Percentiles rank a stretch among this genome's conserved stretches.
phyloP scores from a whole-genome alignment of 805 yeast genomes.

The Saccharomycopsis amapae region DNA sequence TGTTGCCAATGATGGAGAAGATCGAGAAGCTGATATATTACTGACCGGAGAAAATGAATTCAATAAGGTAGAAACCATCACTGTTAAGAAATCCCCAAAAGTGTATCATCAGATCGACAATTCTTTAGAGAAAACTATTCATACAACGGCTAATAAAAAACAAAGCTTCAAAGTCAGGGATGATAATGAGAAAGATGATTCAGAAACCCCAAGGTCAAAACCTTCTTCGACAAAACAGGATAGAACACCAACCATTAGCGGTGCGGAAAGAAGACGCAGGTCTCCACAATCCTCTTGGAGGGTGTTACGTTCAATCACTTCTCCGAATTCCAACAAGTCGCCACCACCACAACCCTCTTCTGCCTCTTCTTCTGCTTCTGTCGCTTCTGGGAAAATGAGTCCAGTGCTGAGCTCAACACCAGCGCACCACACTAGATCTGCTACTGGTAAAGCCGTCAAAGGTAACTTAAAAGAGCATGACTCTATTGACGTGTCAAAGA shows the following conservation, averaged over 20 bases:
- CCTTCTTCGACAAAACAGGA: not conserved
- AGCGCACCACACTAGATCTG: not conserved
- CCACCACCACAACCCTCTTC: too few species aligned
- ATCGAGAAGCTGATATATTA: not conserved
- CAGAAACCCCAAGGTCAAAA: not conserved
- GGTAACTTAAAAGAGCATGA: not conserved
- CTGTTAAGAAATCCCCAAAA: too few species aligned
- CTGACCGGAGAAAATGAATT: not conserved
- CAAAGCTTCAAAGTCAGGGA: not conserved
- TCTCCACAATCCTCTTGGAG: constrained; percentile 21
- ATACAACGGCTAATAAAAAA: not conserved
- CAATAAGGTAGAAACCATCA: too few species aligned
- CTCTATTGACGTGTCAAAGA: constrained; percentile 6
- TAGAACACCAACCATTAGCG: constrained; percentile 4
- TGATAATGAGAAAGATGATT: not conserved
- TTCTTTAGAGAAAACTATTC: too few species aligned
- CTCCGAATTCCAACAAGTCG: constrained; percentile 26
- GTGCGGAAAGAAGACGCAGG: constrained; percentile 13
- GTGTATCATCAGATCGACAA: too few species aligned
- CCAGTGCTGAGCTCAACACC: constrained; percentile 8
- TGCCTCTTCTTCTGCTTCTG: too few species aligned
- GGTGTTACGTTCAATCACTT: constrained; percentile 23
- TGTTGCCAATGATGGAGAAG: not conserved
- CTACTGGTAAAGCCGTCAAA: not conserved
- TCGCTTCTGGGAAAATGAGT: too few species aligned